phyloP scores from a whole-genome alignment of 192 early-diverging fungal genomes.

The Dimargaris xerosporica region DNA sequence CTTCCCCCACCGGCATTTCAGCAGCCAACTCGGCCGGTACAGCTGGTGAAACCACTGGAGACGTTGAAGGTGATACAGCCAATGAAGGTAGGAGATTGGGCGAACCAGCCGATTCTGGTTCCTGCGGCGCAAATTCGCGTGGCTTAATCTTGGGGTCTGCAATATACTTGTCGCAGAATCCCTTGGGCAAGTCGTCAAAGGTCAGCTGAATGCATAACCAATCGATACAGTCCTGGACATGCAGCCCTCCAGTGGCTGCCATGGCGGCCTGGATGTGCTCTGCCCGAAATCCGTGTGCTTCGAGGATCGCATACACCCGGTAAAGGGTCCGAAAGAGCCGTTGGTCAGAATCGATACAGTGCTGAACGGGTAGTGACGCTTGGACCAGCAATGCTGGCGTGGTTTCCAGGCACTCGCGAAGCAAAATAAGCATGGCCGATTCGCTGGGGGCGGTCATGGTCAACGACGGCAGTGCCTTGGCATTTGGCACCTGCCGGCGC shows the following conservation, averaged over 20 bases:
- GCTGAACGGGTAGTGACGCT: no score
- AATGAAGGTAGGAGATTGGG: not conserved
- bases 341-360: not conserved
- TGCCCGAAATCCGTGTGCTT: not conserved
- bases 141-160: not conserved
- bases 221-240: not conserved
- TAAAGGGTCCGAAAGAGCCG: not conserved
- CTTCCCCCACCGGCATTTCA: not conserved
- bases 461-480: no score
- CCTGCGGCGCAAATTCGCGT: not conserved
- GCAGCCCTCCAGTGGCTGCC: not conserved
- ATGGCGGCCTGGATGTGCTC: not conserved
- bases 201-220: not conserved
- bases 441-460: no score
- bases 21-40: not conserved
- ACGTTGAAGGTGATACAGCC: not conserved
- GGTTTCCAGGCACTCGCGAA: no score
- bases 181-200: not conserved
- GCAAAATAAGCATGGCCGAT: no score
- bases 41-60: not conserved
- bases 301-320: not conserved
- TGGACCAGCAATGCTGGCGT: no score
- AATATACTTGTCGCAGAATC: not conserved
- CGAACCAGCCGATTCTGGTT: not conserved
- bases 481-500: no score